These are phyloP conservation scores for Corylus avellana DNA, from an alignment of 306 rosid genomes.

Conservation along the genomic window DNA sequence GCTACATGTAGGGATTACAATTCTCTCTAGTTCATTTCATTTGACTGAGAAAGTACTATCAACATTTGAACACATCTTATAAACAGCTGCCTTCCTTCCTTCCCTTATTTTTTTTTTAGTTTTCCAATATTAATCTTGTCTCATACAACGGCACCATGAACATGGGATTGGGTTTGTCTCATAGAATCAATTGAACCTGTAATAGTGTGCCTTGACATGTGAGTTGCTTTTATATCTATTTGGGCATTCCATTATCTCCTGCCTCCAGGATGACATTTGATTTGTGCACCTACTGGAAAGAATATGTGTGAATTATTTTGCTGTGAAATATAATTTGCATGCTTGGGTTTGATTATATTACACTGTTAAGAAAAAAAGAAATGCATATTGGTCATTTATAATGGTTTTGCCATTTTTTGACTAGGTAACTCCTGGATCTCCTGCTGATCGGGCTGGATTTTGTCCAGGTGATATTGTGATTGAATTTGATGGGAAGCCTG, in stretches of 20 bases:
- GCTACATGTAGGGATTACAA: background rate
- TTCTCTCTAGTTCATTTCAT: background rate
- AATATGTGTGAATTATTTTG: background rate
- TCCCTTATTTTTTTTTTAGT: too few species aligned
- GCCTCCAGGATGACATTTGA: background rate
- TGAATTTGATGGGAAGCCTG: constrained; percentile 80
- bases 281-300: background rate
- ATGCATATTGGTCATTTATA: constrained; percentile 10
- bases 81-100: background rate
- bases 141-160: background rate
- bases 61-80: background rate
- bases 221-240: background rate
- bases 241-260: background rate
- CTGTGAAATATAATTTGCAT: too few species aligned
- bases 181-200: background rate
- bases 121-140: background rate
- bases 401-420: constrained; percentile 20
- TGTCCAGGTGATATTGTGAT: constrained; percentile 78
- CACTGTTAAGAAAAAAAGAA: background rate
- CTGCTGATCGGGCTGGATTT: constrained; percentile 81
- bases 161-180: background rate
- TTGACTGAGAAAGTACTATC: background rate
- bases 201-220: background rate
- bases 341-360: too few species aligned
- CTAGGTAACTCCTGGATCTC: constrained; percentile 89